Evolutionary conservation across 2,329 filamentous ascomycete genomes (phyloP), one percentile per base, ranked within the genome.

Genomic region (Eutypella sp.): DNA sequence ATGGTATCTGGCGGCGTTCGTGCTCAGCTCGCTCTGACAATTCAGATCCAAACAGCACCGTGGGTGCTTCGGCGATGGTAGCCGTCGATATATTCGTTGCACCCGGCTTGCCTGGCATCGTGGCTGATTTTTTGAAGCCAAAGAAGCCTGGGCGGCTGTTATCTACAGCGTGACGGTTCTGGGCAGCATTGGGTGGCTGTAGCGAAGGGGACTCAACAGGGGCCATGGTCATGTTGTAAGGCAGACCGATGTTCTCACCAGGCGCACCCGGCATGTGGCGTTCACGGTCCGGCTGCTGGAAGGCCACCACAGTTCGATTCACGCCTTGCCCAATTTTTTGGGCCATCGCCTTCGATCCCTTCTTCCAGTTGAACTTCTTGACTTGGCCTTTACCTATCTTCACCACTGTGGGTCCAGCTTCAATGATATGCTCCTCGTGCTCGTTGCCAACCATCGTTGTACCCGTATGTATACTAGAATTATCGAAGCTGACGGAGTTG

Each of bases 321-420:
- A 97, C 83, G 43, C 91, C 90, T 72, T 96, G 96, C 50, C 87
- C 87, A 42, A 97, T 87, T 61, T 91, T 92, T 67, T 96, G 95
- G 23, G 91, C 91, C 57, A 97, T 85, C 46, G 88, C 91, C 68
- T 95, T 92, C 33, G 89, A 89, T 33, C 90, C 90, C 73, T 95
- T 96, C 77, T 96, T 96, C 91, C 93, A 97, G 70, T 96, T 96
- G 70, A 96, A 96, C 66, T 96, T 97, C 72, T 90, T 95, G 44
- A 86, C 83, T 63, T 96, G 90, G 24, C 87, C 90, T 70, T 96
- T 97, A 58, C 90, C 84, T 51, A 97, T 95, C 58, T 93, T 95
- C 49, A 97, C 87, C 27, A 97, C 87, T 49, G 95, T 93, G n/a
- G 93, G 91, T 2, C 89, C 87, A 23, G 82, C 75, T 51, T 82